Conservation (phyloP, 371 early-diverging fungal genomes). For the Rhizomucor pusillus region DNA sequence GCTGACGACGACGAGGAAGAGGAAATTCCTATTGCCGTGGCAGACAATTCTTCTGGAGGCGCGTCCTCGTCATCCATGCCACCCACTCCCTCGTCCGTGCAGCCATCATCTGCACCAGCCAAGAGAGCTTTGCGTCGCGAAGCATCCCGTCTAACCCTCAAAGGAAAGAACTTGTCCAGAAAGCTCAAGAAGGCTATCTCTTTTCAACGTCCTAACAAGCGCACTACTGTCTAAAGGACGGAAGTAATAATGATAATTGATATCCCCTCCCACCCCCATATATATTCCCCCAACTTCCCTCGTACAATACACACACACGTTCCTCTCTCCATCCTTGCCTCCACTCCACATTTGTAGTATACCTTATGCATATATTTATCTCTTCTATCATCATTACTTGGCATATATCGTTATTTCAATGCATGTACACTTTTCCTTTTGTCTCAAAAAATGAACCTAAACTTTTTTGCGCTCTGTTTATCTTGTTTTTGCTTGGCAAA, state of each 20-base stretch:
- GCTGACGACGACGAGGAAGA: not conserved
- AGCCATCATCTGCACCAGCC: not conserved
- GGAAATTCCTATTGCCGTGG: not conserved
- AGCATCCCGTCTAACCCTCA: constrained; percentile 12
- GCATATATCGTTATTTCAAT: too few relatives aligned
- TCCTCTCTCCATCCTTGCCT: not conserved
- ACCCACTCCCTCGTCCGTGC: constrained; percentile 11
- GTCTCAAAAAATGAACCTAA: too few relatives aligned
- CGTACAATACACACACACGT: not conserved
- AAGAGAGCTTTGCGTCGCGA: constrained; percentile 9
- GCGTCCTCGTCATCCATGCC: constrained; percentile 6
- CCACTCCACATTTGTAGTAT: constrained; percentile 1
- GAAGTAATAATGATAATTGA: not conserved
- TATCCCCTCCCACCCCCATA: constrained; percentile 1
- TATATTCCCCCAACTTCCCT: not conserved
- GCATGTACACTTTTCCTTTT: not conserved
- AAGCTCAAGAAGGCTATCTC: constrained; percentile 19
- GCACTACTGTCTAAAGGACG: not conserved
- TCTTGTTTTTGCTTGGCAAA: too few relatives aligned
- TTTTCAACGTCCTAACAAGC: constrained; percentile 8
- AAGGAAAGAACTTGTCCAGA: constrained; percentile 13
- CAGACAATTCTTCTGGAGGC: not conserved
- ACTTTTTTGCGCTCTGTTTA: too few relatives aligned
- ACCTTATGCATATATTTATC: constrained; percentile 1
- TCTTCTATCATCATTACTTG: not conserved